A percentile compares a stretch with the other conserved stretches of the same genome.
Evolutionary conservation across 495 filamentous ascomycete species (phyloP).

Genomic region (Hypoxylon intermedium): DNA sequence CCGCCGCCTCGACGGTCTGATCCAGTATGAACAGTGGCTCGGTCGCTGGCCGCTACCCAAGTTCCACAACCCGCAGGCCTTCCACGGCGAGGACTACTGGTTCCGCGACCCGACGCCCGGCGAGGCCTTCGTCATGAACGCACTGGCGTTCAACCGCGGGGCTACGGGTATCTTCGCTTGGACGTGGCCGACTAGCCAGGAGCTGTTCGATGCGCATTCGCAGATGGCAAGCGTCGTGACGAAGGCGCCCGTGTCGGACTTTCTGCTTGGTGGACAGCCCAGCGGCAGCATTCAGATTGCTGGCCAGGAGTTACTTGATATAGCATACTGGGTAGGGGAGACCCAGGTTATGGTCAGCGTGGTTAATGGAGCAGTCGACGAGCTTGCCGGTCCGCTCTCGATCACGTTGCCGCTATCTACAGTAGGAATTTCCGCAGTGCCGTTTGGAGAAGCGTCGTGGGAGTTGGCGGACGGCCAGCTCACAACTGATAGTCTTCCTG

Average conservation of each 20-base stretch:
- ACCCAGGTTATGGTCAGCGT: slow-evolving; percentile 52
- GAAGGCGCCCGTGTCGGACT: slow-evolving; percentile 44
- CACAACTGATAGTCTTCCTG: slow-evolving; percentile 20
- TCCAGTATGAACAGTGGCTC: slow-evolving; percentile 53
- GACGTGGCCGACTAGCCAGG: slow-evolving; percentile 58
- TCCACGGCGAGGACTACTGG: slow-evolving; percentile 70
- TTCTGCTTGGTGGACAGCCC: slow-evolving; percentile 51
- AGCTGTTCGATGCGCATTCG: slow-evolving; percentile 54
- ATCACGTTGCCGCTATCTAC: slow-evolving; percentile 30
- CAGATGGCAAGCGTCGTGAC: slow-evolving; percentile 54
- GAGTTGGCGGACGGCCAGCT: slow-evolving; percentile 22
- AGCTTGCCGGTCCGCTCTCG: slow-evolving; percentile 34
- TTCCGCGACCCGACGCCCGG: slow-evolving; percentile 58
- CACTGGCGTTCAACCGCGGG: slow-evolving; percentile 68
- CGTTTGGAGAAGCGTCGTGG: slow-evolving; percentile 36
- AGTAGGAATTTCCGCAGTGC: slow-evolving; percentile 16
- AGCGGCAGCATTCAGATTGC: slow-evolving; percentile 20
- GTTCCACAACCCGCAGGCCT: slow-evolving; percentile 69
- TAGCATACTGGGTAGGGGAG: slow-evolving; percentile 51
- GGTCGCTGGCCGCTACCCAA: slow-evolving; percentile 60
- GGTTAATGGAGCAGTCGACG: slow-evolving; percentile 50
- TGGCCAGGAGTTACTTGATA: slow-evolving; percentile 47
- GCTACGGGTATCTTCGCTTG: slow-evolving; percentile 62
- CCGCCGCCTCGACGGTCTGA: slow-evolving; percentile 58
- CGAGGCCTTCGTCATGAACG: slow-evolving; percentile 66